phyloP scores from a whole-genome alignment of 495 filamentous ascomycete genomes.

The Annulohypoxylon nitens region DNA sequence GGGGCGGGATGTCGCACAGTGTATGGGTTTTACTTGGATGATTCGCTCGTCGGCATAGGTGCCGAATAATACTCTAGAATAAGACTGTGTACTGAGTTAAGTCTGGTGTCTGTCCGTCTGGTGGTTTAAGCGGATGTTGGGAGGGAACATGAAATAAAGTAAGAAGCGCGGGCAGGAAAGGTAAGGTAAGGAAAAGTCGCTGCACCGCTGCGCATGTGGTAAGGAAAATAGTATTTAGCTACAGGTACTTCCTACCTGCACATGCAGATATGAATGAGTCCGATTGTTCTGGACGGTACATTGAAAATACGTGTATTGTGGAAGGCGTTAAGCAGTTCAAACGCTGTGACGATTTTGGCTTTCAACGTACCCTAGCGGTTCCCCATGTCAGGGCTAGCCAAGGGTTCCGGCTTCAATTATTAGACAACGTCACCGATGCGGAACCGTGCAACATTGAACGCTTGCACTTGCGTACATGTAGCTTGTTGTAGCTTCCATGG shows the following conservation, averaged over 20 bases:
- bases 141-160: not conserved
- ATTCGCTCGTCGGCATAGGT: conserved; percentile 37
- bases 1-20: conserved; percentile 43
- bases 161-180: not conserved
- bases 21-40: conserved; percentile 40
- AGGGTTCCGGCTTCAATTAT: conserved; percentile 27
- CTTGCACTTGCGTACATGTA: conserved; percentile 7
- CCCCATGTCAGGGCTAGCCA: conserved; percentile 24
- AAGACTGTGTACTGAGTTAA: conserved; percentile 10
- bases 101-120: conserved; percentile 5
- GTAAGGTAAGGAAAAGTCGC: conserved; percentile 3
- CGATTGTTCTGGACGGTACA: conserved; percentile 34
- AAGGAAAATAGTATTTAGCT: conserved; percentile 5
- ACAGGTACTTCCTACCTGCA: conserved; percentile 22
- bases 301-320: conserved; percentile 19
- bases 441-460: conserved; percentile 17
- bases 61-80: conserved; percentile 37
- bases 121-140: conserved; percentile 9
- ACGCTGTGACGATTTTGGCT: conserved; percentile 34
- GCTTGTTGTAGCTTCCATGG: not conserved
- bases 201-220: not conserved
- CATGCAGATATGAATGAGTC: conserved; percentile 7
- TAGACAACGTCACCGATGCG: conserved; percentile 42
- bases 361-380: conserved; percentile 38
- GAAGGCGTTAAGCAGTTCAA: conserved; percentile 6